Evolutionary conservation across 2,329 filamentous ascomycete species (phyloP).

Genomic region (Nothomitra cinnamomea): DNA sequence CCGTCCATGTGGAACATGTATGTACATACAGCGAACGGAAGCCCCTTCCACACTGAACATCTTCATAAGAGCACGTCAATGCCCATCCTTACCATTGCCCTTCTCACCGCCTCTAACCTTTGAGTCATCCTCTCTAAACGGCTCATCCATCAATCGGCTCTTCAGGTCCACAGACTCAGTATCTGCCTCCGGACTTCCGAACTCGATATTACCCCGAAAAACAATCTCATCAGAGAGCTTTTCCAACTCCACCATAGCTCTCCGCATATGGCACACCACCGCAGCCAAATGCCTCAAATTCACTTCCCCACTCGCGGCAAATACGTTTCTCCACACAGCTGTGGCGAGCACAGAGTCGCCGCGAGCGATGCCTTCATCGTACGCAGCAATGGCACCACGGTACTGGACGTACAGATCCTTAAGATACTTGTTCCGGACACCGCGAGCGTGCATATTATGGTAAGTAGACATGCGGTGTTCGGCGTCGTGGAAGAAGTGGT

Average conservation of each 20-base stretch:
- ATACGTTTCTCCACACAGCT: constrained; percentile 87
- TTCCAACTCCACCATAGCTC: constrained; percentile 36
- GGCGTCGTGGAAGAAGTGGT: constrained; percentile 87
- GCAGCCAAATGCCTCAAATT: constrained; percentile 42
- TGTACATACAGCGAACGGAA: not conserved
- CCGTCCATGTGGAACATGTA: too few species aligned
- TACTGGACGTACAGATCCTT: constrained; percentile 92
- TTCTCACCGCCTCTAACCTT: not conserved
- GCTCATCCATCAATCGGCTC: constrained; percentile 22
- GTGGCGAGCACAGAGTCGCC: constrained; percentile 62
- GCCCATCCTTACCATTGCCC: not conserved
- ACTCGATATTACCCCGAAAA: constrained; percentile 29
- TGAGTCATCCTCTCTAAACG: constrained; percentile 14
- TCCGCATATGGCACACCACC: constrained; percentile 46
- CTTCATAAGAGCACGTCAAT: not conserved
- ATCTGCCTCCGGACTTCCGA: constrained; percentile 28
- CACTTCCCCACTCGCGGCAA: constrained; percentile 52
- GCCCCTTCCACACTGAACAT: not conserved
- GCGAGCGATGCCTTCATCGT: constrained; percentile 64
- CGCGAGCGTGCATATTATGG: constrained; percentile 46
- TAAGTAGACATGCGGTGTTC: constrained; percentile 69
- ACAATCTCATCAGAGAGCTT: constrained; percentile 34
- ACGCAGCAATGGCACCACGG: constrained; percentile 70
- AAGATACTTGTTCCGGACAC: constrained; percentile 41
- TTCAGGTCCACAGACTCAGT: constrained; percentile 21